Percentiles rank a stretch among this genome's conserved stretches.
Conservation (phyloP, 352 stramenopile species). For the Phytophthora hybrid region DNA sequence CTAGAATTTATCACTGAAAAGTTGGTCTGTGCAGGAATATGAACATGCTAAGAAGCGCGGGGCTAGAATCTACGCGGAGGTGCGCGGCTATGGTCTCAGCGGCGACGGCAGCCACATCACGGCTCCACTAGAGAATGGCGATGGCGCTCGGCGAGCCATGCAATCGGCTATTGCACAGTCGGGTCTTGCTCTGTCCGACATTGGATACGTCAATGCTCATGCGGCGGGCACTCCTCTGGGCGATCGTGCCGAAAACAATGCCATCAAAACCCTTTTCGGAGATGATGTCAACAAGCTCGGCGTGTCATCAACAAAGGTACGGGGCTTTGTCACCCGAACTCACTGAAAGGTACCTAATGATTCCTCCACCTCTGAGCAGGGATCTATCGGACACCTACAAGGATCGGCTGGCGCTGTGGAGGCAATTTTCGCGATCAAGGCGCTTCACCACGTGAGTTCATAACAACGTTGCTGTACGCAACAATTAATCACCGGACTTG, state of each 20-base stretch:
- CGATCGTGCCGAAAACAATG: slow-evolving; percentile 93
- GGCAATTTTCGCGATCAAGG: slow-evolving; percentile 94
- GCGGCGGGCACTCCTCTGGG: slow-evolving; percentile 96
- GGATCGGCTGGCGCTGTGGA: slow-evolving; percentile 96
- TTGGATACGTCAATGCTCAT: slow-evolving; percentile 98
- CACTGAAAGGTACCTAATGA: too few species aligned
- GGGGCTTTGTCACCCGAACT: background rate
- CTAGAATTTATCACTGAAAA: background rate
- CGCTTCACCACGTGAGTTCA: slow-evolving; percentile 77
- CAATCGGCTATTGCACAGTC: slow-evolving; percentile 83
- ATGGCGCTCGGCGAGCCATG: slow-evolving; percentile 90
- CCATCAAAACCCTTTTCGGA: slow-evolving; percentile 88
- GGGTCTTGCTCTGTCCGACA: slow-evolving; percentile 67
- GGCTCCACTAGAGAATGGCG: slow-evolving; percentile 60
- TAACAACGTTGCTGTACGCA: background rate
- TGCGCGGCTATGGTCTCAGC: slow-evolving; percentile 94
- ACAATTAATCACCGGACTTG: background rate
- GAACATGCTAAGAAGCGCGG: slow-evolving; percentile 92
- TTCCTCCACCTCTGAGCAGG: slow-evolving; percentile 29
- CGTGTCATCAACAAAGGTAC: slow-evolving; percentile 82
- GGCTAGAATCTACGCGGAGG: slow-evolving; percentile 94
- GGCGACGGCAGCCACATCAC: slow-evolving; percentile 96
- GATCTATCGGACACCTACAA: slow-evolving; percentile 93
- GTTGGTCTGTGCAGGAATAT: slow-evolving; percentile 52
- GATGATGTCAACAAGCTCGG: slow-evolving; percentile 52